Percentiles rank a stretch among this genome's conserved stretches.
phyloP scores from a whole-genome alignment of 2,329 filamentous ascomycete genomes.

The Paramyrothecium roridum region DNA sequence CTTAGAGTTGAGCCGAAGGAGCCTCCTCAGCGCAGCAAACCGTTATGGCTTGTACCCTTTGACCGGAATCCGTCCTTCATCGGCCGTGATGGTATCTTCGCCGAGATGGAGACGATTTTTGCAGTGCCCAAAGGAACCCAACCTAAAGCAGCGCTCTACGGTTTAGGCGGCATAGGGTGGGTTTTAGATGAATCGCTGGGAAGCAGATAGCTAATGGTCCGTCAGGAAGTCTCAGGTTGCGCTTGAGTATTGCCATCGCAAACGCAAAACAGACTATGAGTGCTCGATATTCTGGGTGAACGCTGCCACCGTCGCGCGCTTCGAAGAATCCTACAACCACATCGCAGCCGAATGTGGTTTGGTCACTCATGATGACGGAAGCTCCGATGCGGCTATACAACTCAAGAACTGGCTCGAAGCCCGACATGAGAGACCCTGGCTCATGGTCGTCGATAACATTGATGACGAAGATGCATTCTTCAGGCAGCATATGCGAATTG shows the following conservation, averaged over 20 bases:
- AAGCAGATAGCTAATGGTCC: neutral
- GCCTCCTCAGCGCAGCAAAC: neutral
- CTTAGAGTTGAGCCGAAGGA: neutral
- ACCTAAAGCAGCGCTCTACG: conserved; percentile 5
- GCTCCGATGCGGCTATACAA: conserved; percentile 1
- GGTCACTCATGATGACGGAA: neutral
- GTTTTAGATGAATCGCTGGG: neutral
- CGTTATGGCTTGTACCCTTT: conserved; percentile 3
- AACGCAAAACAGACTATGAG: neutral
- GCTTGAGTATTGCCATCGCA: conserved; percentile 6
- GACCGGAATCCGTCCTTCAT: conserved; percentile 5
- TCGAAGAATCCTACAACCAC: conserved; percentile 6
- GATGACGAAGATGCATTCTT: conserved; percentile 4
- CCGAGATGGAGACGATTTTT: conserved; percentile 3
- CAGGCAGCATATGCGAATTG: neutral
- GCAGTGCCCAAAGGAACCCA: conserved; percentile 2
- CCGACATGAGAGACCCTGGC: conserved; percentile 1
- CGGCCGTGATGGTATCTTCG: conserved; percentile 1
- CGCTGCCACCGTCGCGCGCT: conserved; percentile 4
- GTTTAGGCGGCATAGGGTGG: conserved; percentile 6
- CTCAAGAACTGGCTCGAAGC: conserved; percentile 5
- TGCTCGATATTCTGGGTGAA: conserved; percentile 7
- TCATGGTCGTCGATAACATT: conserved; percentile 6
- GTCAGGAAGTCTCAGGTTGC: conserved; percentile 5
- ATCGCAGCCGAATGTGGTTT: conserved; percentile 5